A percentile compares a stretch with the other conserved stretches of the same genome.
These are phyloP conservation scores for Termitomyces sp. DNA, from an alignment of 768 basidiomycete genomes.

Conservation along the genomic window DNA sequence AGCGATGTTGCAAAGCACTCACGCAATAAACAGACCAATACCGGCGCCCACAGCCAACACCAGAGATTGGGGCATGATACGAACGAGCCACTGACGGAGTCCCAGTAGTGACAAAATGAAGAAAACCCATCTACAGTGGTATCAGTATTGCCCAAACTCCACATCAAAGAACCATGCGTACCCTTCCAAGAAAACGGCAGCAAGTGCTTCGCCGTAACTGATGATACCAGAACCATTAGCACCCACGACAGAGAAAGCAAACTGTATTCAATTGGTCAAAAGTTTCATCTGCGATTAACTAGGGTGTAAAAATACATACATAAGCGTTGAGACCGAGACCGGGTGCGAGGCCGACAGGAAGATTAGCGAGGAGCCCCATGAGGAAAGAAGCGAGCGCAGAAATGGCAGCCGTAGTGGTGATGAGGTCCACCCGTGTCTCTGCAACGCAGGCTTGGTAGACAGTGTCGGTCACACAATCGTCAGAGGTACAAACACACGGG, in stretches of 20 bases:
- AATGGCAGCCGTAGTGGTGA: constrained; percentile 78
- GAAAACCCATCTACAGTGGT: constrained; percentile 65
- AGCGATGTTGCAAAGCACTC: constrained; percentile 24
- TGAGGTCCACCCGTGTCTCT: constrained; percentile 70
- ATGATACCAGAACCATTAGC: constrained; percentile 74
- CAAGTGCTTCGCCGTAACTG: constrained; percentile 74
- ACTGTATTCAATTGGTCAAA: constrained; percentile 45
- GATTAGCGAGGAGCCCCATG: constrained; percentile 82
- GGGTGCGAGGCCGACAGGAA: constrained; percentile 88
- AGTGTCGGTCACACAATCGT: constrained; percentile 48
- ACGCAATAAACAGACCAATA: constrained; percentile 87
- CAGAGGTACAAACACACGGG: constrained; percentile 69
- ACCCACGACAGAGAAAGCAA: constrained; percentile 86
- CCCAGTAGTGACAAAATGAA: constrained; percentile 76
- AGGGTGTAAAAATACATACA: constrained; percentile 36
- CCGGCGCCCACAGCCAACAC: constrained; percentile 83
- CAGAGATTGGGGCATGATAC: constrained; percentile 85
- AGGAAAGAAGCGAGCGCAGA: constrained; percentile 71
- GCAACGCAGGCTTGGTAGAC: constrained; percentile 55
- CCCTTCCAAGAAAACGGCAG: constrained; percentile 89
- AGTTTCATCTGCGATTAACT: not conserved
- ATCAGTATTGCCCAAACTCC: not conserved
- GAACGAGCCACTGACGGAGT: constrained; percentile 85
- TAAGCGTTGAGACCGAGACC: constrained; percentile 84
- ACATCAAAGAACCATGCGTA: constrained; percentile 23